Conservation (phyloP, 176 grass and related monocot species). For the Ampelocalamus luodianensis region DNA sequence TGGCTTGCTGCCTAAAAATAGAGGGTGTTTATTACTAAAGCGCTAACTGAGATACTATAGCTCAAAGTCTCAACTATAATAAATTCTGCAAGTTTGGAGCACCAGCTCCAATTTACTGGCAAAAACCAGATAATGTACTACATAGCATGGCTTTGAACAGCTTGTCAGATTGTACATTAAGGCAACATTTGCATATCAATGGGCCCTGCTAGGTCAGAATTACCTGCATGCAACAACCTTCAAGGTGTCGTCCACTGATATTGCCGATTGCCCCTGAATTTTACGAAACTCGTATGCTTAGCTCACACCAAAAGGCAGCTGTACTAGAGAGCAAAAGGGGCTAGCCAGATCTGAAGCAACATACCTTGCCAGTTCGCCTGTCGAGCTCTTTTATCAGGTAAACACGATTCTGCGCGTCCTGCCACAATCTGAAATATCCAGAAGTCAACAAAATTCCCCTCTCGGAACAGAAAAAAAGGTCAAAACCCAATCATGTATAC, state of each 20-base stretch:
- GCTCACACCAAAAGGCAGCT: constrained; percentile 15
- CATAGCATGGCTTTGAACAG: background rate
- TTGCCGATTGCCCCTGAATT: constrained; percentile 73
- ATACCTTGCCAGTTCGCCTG: constrained; percentile 82
- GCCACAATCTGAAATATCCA: constrained; percentile 70
- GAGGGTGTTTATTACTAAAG: constrained; percentile 4
- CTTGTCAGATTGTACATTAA: constrained; percentile 5
- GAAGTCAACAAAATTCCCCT: constrained; percentile 21
- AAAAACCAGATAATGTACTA: background rate
- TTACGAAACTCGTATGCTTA: background rate
- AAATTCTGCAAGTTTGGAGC: constrained; percentile 7
- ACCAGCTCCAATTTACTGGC: constrained; percentile 9
- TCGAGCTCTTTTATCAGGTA: constrained; percentile 92
- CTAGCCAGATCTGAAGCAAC: constrained; percentile 26
- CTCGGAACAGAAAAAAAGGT: constrained; percentile 40
- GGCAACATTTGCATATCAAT: constrained; percentile 1
- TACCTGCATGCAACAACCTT: constrained; percentile 98
- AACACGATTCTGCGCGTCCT: constrained; percentile 86
- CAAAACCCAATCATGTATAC: constrained; percentile 23
- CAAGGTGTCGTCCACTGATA: constrained; percentile 91
- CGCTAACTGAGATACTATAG: background rate
- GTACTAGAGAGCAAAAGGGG: constrained; percentile 17
- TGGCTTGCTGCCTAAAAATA: constrained; percentile 84
- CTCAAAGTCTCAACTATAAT: background rate
- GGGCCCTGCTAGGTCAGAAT: constrained; percentile 15